Percentiles rank a stretch among this genome's conserved stretches.
These are phyloP conservation scores for Tardiomyces depauwii DNA, from an alignment of 1,139 yeast species.

Conservation along the genomic window DNA sequence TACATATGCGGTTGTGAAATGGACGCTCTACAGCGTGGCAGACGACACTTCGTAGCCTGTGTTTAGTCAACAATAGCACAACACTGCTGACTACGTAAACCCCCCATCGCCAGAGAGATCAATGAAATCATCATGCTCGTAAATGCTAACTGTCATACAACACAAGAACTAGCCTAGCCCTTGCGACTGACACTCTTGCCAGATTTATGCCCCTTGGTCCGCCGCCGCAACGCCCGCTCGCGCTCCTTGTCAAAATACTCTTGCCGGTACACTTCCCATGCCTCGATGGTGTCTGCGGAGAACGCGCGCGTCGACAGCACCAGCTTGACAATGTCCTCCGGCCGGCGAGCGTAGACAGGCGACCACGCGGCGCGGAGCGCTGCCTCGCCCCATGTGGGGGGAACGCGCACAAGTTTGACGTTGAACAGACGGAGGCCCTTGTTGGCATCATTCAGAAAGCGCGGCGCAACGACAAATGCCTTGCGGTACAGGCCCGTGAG, in stretches of 20 bases:
- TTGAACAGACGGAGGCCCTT: conserved; percentile 81
- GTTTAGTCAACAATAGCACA: too few species aligned
- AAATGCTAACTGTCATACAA: too few species aligned
- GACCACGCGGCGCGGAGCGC: conserved; percentile 14
- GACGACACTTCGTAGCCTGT: too few species aligned
- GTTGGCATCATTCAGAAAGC: conserved; percentile 68
- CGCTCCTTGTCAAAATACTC: conserved; percentile 91
- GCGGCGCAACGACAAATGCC: conserved; percentile 72
- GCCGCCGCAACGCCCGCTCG: conserved; percentile 37
- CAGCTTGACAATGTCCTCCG: conserved; percentile 50
- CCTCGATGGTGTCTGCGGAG: conserved; percentile 74
- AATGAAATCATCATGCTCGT: too few species aligned
- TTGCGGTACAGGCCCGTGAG: conserved; percentile 83
- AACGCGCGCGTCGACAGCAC: conserved; percentile 75
- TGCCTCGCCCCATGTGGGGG: conserved; percentile 44
- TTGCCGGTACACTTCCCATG: conserved; percentile 89
- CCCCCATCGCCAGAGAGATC: too few species aligned
- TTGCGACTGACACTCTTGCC: neutral
- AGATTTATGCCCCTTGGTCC: neutral
- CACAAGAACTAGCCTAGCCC: too few species aligned
- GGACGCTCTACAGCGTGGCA: too few species aligned
- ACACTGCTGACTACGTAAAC: too few species aligned
- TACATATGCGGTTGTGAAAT: too few species aligned
- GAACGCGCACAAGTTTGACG: conserved; percentile 61
- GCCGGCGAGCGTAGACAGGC: conserved; percentile 8